These are phyloP conservation scores for Sistotremastrum niveocremeum DNA, from an alignment of 768 basidiomycete species.

Conservation along the genomic window DNA sequence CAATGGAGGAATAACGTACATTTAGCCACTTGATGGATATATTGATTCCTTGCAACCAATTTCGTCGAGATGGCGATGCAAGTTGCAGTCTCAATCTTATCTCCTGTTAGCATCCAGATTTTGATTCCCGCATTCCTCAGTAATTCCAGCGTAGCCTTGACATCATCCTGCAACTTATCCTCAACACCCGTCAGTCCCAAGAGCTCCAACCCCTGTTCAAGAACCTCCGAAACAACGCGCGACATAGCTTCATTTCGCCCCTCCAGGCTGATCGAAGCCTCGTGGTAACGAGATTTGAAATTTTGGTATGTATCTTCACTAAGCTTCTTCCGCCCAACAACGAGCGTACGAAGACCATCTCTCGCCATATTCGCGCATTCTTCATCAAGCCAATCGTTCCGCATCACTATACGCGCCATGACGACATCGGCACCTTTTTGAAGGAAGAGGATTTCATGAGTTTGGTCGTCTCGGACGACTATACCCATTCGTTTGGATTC, in stretches of 20 bases:
- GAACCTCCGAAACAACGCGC: conserved; percentile 52
- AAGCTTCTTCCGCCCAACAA: conserved; percentile 75
- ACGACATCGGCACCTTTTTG: conserved; percentile 99
- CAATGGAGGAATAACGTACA: conserved; percentile 31
- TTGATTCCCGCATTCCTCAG: conserved; percentile 92
- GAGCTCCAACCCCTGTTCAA: conserved; percentile 86
- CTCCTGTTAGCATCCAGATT: conserved; percentile 99
- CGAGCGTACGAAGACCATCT: conserved; percentile 88
- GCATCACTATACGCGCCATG: conserved; percentile 87
- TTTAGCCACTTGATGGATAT: conserved; percentile 93
- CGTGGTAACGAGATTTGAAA: conserved; percentile 60
- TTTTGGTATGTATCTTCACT: conserved; percentile 52
- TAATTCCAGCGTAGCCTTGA: conserved; percentile 85
- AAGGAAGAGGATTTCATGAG: conserved; percentile 74
- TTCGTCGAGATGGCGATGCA: conserved; percentile 98
- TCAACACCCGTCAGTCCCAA: conserved; percentile 96
- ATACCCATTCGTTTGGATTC: conserved; percentile 99
- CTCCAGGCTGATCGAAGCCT: conserved; percentile 68
- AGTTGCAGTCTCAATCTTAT: conserved; percentile 97
- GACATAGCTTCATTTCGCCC: conserved; percentile 74
- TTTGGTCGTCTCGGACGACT: conserved; percentile 66
- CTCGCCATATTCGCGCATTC: conserved; percentile 98
- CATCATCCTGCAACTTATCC: conserved; percentile 96
- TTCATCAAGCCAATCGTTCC: conserved; percentile 98
- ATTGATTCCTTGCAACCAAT: conserved; percentile 88